Conservation (phyloP, 2,329 filamentous ascomycete species). For the Blastomyces percursus region DNA sequence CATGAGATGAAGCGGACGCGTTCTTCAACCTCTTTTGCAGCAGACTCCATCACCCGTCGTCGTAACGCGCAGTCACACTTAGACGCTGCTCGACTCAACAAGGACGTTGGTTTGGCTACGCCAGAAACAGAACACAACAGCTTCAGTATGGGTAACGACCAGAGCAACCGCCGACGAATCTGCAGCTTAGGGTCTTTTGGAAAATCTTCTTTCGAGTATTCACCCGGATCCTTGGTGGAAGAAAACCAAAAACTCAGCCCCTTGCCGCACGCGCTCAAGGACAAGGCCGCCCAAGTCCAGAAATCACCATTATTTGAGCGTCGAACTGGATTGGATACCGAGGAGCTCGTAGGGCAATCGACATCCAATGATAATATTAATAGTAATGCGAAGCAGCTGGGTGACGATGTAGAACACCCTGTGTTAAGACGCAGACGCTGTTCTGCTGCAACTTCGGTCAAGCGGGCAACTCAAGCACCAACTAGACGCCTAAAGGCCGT, state of each 20-base stretch:
- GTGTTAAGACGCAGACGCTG: not conserved
- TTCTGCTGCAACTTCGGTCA: constrained; percentile 13
- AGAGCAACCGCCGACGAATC: not conserved
- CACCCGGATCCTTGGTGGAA: not conserved
- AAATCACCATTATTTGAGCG: constrained; percentile 14
- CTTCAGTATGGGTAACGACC: constrained; percentile 14
- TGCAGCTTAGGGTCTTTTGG: constrained; percentile 3
- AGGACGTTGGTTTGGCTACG: constrained; percentile 29
- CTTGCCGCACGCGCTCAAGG: not conserved
- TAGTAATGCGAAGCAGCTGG: not conserved
- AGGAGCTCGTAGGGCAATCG: not conserved
- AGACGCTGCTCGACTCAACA: constrained; percentile 22
- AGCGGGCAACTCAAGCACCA: constrained; percentile 29
- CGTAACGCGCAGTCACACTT: constrained; percentile 15
- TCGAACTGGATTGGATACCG: constrained; percentile 7
- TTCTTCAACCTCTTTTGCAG: constrained; percentile 30
- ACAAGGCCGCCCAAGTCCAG: not conserved
- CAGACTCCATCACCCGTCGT: constrained; percentile 42
- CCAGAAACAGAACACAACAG: constrained; percentile 30
- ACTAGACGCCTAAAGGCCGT: constrained; percentile 38
- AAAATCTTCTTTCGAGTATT: constrained; percentile 1
- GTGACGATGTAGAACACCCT: not conserved
- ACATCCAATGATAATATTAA: not conserved
- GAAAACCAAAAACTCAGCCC: not conserved
- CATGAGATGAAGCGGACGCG: constrained; percentile 32